Evolutionary conservation across 768 basidiomycete species (phyloP), one percentile per base, ranked within the genome.

Genomic region (Amanita muscaria): DNA sequence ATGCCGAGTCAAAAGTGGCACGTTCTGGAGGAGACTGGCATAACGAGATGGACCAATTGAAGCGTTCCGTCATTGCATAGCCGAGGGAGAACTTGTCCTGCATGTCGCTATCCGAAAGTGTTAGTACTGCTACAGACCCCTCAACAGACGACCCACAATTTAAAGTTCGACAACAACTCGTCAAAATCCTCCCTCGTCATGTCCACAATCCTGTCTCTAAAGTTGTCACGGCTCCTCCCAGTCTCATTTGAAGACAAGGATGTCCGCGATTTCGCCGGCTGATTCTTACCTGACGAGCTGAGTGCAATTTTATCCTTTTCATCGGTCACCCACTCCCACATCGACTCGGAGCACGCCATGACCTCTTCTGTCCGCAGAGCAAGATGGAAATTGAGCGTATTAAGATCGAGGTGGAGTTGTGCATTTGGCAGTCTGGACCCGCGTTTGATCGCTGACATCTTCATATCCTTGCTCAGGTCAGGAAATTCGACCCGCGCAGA

Each of bases 261-360:
- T 3, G 42, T 49, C 37, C 44, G 47, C 40, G 42, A 46, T 35
- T 19, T 18, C 27, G 30, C 51, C 35, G 25, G 18, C 37, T 40
- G 40, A 37, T 49, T 34, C 29, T 25, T 15, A 33, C 49, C 47
- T 36, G 27, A 1, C 24, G 42, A 8, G 38, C 49, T 38, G 24
- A 39, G 24, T 24, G 24, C 22, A 31, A 44, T 51, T 29, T 50
- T 48, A 10, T 51, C 56, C 62, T 79, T 78, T 48, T 70, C 72
- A 19, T 70, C 70, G 16, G 64, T 54, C 3, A 86, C 72, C 75
- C 78, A 86, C 44, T 83, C 82, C 85, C 85, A 88, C 83, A 87
- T 87, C 23, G 77, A 68, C 59, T 87, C 85, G 0, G 77, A 68
- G 53, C 83, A 86, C 6, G 70, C 81, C 11, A 85, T 51, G n/a